Evolutionary conservation across 1,284 basidiomycete species (phyloP).

Genomic region (Rhodotorula glutinis): DNA sequence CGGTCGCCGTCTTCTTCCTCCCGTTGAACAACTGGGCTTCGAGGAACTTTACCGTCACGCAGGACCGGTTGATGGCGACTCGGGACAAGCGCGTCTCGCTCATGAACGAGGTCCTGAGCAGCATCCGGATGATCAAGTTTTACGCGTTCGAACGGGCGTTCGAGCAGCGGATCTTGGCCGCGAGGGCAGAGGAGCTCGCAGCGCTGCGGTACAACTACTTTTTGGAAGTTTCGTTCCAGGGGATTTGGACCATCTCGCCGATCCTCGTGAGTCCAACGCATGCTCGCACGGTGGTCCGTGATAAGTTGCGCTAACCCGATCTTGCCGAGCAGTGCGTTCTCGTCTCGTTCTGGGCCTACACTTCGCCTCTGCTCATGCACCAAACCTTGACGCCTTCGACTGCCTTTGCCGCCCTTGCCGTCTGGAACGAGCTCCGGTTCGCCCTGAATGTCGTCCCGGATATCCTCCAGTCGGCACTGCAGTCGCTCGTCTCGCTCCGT

Average conservation of each 20-base stretch:
- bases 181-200: slow-evolving; percentile 20
- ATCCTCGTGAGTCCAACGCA: slow-evolving; percentile 43
- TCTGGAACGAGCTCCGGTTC: slow-evolving; percentile 81
- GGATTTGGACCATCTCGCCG: slow-evolving; percentile 62
- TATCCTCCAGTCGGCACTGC: slow-evolving; percentile 33
- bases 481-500: slow-evolving; percentile 77
- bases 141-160: slow-evolving; percentile 67
- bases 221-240: slow-evolving; percentile 78
- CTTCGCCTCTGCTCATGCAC: slow-evolving; percentile 54
- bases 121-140: slow-evolving; percentile 87
- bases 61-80: slow-evolving; percentile 64
- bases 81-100: slow-evolving; percentile 80
- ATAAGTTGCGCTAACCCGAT: not conserved
- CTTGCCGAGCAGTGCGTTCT: slow-evolving; percentile 43
- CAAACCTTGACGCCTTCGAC: slow-evolving; percentile 72
- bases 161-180: slow-evolving; percentile 66
- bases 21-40: slow-evolving; percentile 84
- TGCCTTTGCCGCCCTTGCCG: slow-evolving; percentile 72
- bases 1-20: slow-evolving; percentile 74
- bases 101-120: slow-evolving; percentile 90
- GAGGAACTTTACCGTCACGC: slow-evolving; percentile 73
- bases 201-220: slow-evolving; percentile 55
- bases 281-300: no score
- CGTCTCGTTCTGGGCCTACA: slow-evolving; percentile 48
- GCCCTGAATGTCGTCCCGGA: slow-evolving; percentile 77